Evolutionary conservation across 129 eudicot species (phyloP), one percentile per base, ranked within the genome.

Genomic region (Ambrosia trifida): DNA sequence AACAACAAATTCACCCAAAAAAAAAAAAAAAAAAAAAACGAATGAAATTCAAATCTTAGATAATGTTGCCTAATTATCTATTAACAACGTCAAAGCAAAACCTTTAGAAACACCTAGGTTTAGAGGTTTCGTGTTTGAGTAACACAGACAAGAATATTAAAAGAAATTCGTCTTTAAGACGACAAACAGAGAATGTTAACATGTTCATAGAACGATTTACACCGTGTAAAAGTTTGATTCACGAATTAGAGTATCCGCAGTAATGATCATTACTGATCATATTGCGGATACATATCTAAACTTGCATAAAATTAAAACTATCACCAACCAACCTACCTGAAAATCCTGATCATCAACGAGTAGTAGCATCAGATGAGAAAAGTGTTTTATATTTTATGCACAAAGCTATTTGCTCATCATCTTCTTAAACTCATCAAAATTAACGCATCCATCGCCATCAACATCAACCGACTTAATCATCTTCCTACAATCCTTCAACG

Each of bases 391-490:
- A 45, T 13, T 54, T 36, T 59, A 62, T 53, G 60, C 76, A 50
- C 57, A 77, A 47, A 77, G 10, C 70, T 64, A 78, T n/a, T 80
- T 78, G 24, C 69, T 81, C 96, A 93, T 89, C 96, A 89, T 93
- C 95, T 89, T 87, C 85, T 93, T 89, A 49, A 93, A 93, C 88
- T 93, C 96, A 56, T 87, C 91, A 53, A 93, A 93, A 57, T 89
- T 85, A 43, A 93, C 98, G 69, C 82, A 61, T 9, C 96, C 95
- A 14, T 89, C 98, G 18, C 98, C 98, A 50, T 92, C 98, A 28
- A 79, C 92, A 31, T 89, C 96, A 43, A 93, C 96, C 7, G 87
- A 79, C 13, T 78, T 76, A 62, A 93, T 89, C 98, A 93, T 93
- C 75, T 66, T 75, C 59, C 69, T 58, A 61, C 98, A 93, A 57